A percentile compares a stretch with the other conserved stretches of the same genome.
Evolutionary conservation across 768 basidiomycete species (phyloP).

Genomic region (Suillus tomentosus): DNA sequence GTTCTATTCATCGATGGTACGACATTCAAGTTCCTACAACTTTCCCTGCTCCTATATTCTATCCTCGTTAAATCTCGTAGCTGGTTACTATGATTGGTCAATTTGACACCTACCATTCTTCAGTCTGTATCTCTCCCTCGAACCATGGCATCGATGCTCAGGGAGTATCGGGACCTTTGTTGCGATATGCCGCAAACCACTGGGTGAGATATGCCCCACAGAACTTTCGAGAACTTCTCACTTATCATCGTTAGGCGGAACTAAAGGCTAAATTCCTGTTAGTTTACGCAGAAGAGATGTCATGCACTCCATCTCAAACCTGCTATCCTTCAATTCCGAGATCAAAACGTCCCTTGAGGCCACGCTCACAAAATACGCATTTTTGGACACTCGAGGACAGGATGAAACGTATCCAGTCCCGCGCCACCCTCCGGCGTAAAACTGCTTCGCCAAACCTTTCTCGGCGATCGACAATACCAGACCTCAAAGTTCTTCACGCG

Average conservation of each 20-base stretch:
- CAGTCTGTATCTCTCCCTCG: too few relatives aligned
- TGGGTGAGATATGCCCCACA: not conserved
- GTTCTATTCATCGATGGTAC: too few relatives aligned
- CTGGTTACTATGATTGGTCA: not conserved
- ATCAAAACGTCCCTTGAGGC: not conserved
- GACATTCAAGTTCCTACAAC: not conserved
- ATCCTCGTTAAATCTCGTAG: not conserved
- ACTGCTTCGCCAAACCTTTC: not conserved
- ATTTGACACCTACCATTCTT: not conserved
- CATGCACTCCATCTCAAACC: not conserved
- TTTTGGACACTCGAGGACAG: conserved; percentile 2
- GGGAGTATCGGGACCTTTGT: not conserved
- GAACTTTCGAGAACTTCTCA: not conserved
- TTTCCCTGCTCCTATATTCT: not conserved
- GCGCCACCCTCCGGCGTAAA: not conserved
- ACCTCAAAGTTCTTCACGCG: not conserved
- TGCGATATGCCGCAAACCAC: not conserved
- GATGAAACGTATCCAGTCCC: not conserved
- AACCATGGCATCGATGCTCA: not conserved
- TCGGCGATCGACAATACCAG: not conserved
- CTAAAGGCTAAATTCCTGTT: conserved; percentile 4
- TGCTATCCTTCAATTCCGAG: not conserved
- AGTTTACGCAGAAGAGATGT: not conserved
- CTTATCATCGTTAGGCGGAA: not conserved
- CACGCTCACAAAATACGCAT: not conserved